Evolutionary conservation across 768 basidiomycete species (phyloP), one percentile per base, ranked within the genome.

Genomic region (Pleurotus tuber-regium): DNA sequence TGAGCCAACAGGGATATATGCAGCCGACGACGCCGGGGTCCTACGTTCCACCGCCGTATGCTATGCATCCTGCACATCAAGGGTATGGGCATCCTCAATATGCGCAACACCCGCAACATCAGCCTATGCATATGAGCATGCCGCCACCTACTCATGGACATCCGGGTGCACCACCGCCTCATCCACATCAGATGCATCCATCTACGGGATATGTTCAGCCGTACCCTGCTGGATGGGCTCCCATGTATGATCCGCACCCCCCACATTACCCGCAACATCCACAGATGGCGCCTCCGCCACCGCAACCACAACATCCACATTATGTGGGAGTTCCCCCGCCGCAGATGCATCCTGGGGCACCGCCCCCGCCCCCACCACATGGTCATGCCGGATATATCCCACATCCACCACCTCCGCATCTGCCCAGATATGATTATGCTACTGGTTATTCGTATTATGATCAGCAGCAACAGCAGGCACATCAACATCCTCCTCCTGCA

Each of bases 21-120:
- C 63, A 60, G 6, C 60, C 60, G 8, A 54, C 58, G 4, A 61
- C 60, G 50, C 57, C 46, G 30, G 58, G 38, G 44, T 41, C 28
- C 28, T 47, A 54, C 26, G 47, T 40, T 4, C 53, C 43, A 3
- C 41, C 56, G 26, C 46, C 53, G 28, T 57, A 50, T 2, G 54
- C 12, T 11, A 39, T 40, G 25, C 53, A 50, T 43, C 16, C 43
- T 30, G 42, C n/a, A 10, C 35, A 35, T 35, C 33, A 38, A 38
- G 35, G 35, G 9, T 44, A 55, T 21, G 47, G 54, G 14, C 54
- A 38, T 33, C 43, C 43, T 7, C 41, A 36, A 36, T 36, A 44
- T 21, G n/a, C n/a, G n/a, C n/a, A n/a, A n/a, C 51, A 39, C 2
- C 36, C 30, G 16, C 16, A 28, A 16, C 54, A 55, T 19, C 52